Evolutionary conservation across 202 grass and related monocot genomes (phyloP), one percentile per base, ranked within the genome.

Genomic region (Setaria italica): DNA sequence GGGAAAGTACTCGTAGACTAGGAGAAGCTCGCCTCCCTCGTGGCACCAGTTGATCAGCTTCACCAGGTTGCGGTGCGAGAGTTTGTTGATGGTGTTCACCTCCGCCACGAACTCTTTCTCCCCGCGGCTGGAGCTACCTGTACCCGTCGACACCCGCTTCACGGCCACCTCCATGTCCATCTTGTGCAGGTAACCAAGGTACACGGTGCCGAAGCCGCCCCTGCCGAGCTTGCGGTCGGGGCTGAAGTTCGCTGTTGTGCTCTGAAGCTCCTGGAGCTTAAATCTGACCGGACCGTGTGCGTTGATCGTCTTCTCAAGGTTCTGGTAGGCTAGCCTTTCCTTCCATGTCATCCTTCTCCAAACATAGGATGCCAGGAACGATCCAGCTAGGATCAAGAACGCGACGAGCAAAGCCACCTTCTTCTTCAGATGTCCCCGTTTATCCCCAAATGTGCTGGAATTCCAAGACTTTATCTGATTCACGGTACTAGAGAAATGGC

Each of bases 61-160:
- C 37, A 87, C 90, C 2, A 94, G 75, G 79, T 91, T 89, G 7
- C 92, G 84, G 73, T 92, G 90, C 64, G 84, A 85, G 6, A 90
- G 86, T 56, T 82, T 73, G 90, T 85, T 87, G 56, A 90, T 90
- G 1, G 86, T 84, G 62, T 95, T 92, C 83, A 90, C 88, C 79
- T 95, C 93, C 62, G 91, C 85, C 12, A 95, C 55, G 48, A 93
- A 95, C 81, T 95, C 89, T 39, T 89, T 82, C 54, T 86, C 88
- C 20, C 84, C 78, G 12, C 88, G 33, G 3, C 39, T 88, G 9
- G 90, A 83, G 47, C 39, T 83, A 0, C n/a, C 35, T 6, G 50
- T 11, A 1, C 63, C 84, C 4, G 80, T 35, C 8, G 67, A 71
- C 33, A 94, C 87, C 8, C 84, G 84, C 84, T 94, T 94, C 42